Evolutionary conservation across 345 rosid species (phyloP), one percentile per base, ranked within the genome.

Genomic region (Camelina sativa): DNA sequence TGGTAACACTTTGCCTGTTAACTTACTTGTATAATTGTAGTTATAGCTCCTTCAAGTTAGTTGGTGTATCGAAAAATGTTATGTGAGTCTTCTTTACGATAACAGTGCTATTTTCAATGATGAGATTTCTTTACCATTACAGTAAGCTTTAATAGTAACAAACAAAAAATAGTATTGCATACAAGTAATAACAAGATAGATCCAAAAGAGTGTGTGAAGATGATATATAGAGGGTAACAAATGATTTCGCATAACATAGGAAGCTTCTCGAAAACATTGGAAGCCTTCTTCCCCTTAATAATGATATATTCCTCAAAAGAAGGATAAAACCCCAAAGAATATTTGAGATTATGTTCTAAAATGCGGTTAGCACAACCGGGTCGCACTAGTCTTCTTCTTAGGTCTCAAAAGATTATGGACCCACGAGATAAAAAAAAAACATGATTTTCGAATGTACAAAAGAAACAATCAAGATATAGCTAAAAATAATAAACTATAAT

Each of bases 301-400:
- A 50, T 41, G 3, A 75, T 30, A 75, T 43, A 61, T n/a, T 68
- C 32, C 50, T 61, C 54, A 50, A 50, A 51, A 50, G 20, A 19
- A 60, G 8, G 1, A 6, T 22, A 50, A 20, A 7, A 37, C 15
- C 30, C 48, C 25, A 43, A 62, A 76, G 16, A 53, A 59, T 19
- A 51, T 48, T 59, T 76, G 64, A 52, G 62, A 51, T 23, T 51
- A 61, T 11, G 20, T 16, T 43, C 70, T 62, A 76, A 62, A 54
- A 54, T 76, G 50, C 75, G 70, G 79, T 76, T 69, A 69, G 70
- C 64, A 69, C 46, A 76, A 76, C 74, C 79, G 62, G 79, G 62
- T 59, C 62, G 46, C 79, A 20, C 48, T 61, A 61, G 48, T 62
- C 64, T 65, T 65, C 64, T 65, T 65, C 59, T 62, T 69, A 62